Percentiles rank a stretch among this genome's conserved stretches.
phyloP scores from a whole-genome alignment of 768 basidiomycete species.

The Boletus sp. region DNA sequence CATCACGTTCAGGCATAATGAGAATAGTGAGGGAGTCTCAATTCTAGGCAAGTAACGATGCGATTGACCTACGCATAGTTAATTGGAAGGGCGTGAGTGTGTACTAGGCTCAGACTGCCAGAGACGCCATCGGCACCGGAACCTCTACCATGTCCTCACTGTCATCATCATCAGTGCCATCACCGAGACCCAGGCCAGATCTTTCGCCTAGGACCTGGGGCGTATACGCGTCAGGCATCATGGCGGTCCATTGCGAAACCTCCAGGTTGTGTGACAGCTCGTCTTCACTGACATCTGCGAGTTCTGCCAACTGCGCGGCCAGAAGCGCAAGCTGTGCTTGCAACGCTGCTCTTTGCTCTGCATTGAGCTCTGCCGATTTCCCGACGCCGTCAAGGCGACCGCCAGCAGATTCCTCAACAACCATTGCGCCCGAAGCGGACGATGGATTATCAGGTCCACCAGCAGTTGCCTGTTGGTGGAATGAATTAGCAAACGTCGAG shows the following conservation, averaged over 20 bases:
- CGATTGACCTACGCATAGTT: neutral
- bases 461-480: neutral
- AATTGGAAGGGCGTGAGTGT: neutral
- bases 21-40: neutral
- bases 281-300: conserved; percentile 46
- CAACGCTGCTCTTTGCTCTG: conserved; percentile 58
- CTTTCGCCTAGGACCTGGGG: conserved; percentile 1
- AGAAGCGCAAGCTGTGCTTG: conserved; percentile 73
- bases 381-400: conserved; percentile 3
- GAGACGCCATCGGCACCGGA: conserved; percentile 19
- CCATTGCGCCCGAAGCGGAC: neutral
- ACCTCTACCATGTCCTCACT: conserved; percentile 32
- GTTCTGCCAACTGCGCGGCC: conserved; percentile 69
- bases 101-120: conserved; percentile 10
- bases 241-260: neutral
- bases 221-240: neutral
- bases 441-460: conserved; percentile 6
- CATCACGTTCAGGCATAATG: neutral
- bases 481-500: conserved; percentile 1
- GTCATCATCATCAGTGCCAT: conserved; percentile 16
- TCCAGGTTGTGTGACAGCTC: conserved; percentile 30
- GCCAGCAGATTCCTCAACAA: conserved; percentile 3
- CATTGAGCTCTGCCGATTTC: conserved; percentile 30
- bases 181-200: conserved; percentile 3
- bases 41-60: neutral